Percentiles rank a stretch among this genome's conserved stretches.
Conservation (phyloP, 768 basidiomycete species). For the Galerina marginata region DNA sequence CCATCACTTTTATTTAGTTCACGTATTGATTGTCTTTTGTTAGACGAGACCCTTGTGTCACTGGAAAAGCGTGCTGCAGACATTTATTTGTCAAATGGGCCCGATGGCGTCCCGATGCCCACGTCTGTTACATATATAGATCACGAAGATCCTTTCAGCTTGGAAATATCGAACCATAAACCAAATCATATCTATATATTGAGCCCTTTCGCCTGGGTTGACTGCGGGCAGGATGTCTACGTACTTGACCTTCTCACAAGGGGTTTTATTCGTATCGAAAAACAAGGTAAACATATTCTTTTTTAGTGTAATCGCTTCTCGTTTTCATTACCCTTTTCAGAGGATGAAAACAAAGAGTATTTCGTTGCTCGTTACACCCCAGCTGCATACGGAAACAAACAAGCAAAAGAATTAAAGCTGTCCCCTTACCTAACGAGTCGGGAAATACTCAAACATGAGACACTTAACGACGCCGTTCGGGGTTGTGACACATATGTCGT, state of each 20-base stretch:
- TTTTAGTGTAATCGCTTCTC: neutral
- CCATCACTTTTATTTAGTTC: neutral
- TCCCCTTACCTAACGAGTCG: slow-evolving; percentile 62
- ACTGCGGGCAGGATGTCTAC: slow-evolving; percentile 72
- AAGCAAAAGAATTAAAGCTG: slow-evolving; percentile 46
- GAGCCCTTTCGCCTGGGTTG: slow-evolving; percentile 78
- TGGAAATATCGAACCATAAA: slow-evolving; percentile 55
- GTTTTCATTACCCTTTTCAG: neutral
- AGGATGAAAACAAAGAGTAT: slow-evolving; percentile 23
- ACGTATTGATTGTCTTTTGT: slow-evolving; percentile 3
- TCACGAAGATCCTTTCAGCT: slow-evolving; percentile 73
- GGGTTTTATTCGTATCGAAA: slow-evolving; percentile 71
- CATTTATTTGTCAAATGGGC: neutral
- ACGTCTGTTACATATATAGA: slow-evolving; percentile 76
- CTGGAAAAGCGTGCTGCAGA: slow-evolving; percentile 46
- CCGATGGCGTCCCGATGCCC: slow-evolving; percentile 39
- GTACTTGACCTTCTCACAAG: slow-evolving; percentile 77
- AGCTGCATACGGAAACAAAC: slow-evolving; percentile 49
- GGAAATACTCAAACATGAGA: slow-evolving; percentile 56
- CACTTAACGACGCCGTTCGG: slow-evolving; percentile 63
- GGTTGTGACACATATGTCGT: slow-evolving; percentile 73
- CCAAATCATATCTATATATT: slow-evolving; percentile 57
- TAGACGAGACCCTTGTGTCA: slow-evolving; percentile 58
- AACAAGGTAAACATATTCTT: slow-evolving; percentile 31
- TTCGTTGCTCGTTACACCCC: slow-evolving; percentile 64